Evolutionary conservation across 139 green algal species (phyloP), one percentile per base, ranked within the genome.

Genomic region (Spirogloea muscicola): DNA sequence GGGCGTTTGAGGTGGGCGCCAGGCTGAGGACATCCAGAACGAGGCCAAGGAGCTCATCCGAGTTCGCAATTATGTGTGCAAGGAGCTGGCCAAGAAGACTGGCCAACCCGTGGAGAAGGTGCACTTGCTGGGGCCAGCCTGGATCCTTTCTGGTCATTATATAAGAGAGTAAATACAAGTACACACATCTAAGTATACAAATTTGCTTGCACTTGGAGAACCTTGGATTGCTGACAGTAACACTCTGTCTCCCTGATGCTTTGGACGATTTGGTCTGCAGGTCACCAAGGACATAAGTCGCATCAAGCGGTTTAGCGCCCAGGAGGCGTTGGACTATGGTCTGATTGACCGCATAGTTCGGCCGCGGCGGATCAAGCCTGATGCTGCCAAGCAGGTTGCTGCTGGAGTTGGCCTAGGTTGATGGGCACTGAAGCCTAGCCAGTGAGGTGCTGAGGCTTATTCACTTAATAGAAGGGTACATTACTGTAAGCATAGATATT

Each of bases 1-100:
- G n/a, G n/a, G n/a, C n/a, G n/a, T n/a, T n/a, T n/a, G n/a, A n/a
- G n/a, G n/a, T n/a, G n/a, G n/a, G n/a, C n/a, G n/a, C n/a, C 58
- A 84, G 49, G 94, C 94, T 3, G 86, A 79, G n/a, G 94, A 99
- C 86, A 96, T 99, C 78, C 87, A 96, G 74, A 94, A 96, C 61
- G 94, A 99, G 88, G 88, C 88, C 3, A 78, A 83, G n/a, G 95
- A 99, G 88, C 86, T 99, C 57, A 83, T 96, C 48, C 86, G 91
- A 42, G 87, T 96, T 63, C 87, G 92, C 41, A 87, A 94, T 79
- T 97, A 98, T 84, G 86, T 98, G 21, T 65, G 64, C 25, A 49
- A 74, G 21, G 71, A 93, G 18, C 70, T 95, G 27, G 81, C 89
- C 3, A 67, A 94, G 52, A 85, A 82, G 37, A 96, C 92, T 13